Evolutionary conservation across 768 basidiomycete species (phyloP), one percentile per base, ranked within the genome.

Genomic region (Lactarius pseudohatsudake): DNA sequence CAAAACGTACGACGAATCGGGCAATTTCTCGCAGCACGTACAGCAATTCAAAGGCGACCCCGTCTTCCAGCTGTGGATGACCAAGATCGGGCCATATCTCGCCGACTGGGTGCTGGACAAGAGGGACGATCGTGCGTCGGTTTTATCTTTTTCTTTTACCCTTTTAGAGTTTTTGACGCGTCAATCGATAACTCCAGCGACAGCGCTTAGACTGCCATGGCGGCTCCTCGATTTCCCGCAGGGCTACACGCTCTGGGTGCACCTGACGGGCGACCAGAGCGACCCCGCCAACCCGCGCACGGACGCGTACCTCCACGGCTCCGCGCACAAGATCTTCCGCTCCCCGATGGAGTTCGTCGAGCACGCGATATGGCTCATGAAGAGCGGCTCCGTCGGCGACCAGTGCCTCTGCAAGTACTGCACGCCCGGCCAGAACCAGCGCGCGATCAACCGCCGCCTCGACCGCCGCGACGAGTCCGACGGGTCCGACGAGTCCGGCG

Each of bases 361-460:
- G 3, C 69, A 70, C 20, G 69, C 69, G 3, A 69, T 70, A 20
- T 70, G 69, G 69, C 69, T 70, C 58, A 67, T 67, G 66, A 54
- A 36, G 20, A 57, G 57, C 20, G 0, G 43, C 5, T 47, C 45
- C 26, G 50, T 0, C 13, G 15, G 3, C 16, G 62, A 41, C 6
- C 53, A n/a, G 2, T 67, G 66, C 22, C 32, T 38, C 8, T 67
- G 66, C 58, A 64, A 67, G 3, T 67, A 67, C 34, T 67, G 66
- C 16, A 26, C 0, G 0, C 62, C 57, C 1, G 62, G 58, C 26
- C 66, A 67, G 58, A 56, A 8, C 11, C 66, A 67, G 34, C 9
- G 1, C 0, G 50, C 32, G 4, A 64, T 67, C 53, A 64, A 67
- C 20, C 15, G 1, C 0, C 53, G 66, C 0, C 54, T 67, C 0